Percentiles rank a stretch among this genome's conserved stretches.
Conservation (phyloP, 192 early-diverging fungal genomes). For the Umbelopsis isabellina region DNA sequence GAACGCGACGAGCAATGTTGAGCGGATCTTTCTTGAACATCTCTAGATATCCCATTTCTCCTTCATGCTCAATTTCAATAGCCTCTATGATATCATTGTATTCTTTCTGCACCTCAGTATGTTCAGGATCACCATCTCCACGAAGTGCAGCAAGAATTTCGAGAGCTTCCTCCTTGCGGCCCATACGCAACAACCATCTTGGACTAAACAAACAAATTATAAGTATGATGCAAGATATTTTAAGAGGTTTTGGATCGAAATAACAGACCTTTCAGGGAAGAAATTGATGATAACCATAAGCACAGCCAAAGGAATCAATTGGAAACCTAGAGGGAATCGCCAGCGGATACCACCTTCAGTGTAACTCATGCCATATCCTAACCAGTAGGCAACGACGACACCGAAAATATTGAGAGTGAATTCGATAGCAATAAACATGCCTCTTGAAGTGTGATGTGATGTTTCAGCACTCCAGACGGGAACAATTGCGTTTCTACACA, state of each 20-base stretch:
- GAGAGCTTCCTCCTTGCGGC: constrained; percentile 30
- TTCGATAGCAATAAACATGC: constrained; percentile 35
- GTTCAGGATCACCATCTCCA: constrained; percentile 32
- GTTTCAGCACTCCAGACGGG: constrained; percentile 40
- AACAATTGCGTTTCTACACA: constrained; percentile 36
- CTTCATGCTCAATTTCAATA: constrained; percentile 47
- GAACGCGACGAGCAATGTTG: constrained; percentile 52
- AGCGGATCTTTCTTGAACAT: constrained; percentile 49
- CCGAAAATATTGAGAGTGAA: constrained; percentile 39
- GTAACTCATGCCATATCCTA: constrained; percentile 31
- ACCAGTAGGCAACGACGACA: constrained; percentile 38
- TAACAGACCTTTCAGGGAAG: constrained; percentile 30
- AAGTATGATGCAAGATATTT: neutral
- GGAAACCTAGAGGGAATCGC: constrained; percentile 37
- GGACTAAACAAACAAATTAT: neutral
- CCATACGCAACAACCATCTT: constrained; percentile 32
- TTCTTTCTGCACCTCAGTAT: constrained; percentile 49
- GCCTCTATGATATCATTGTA: constrained; percentile 52
- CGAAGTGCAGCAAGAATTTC: constrained; percentile 35
- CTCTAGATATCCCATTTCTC: constrained; percentile 51
- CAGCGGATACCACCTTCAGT: constrained; percentile 33
- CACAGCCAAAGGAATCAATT: constrained; percentile 29
- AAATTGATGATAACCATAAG: constrained; percentile 29
- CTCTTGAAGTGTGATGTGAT: constrained; percentile 33
- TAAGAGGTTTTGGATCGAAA: neutral